Percentiles rank a stretch among this genome's conserved stretches.
These are phyloP conservation scores for Aspergillus transmontanensis DNA, from an alignment of 2,329 filamentous ascomycete species.

Conservation along the genomic window DNA sequence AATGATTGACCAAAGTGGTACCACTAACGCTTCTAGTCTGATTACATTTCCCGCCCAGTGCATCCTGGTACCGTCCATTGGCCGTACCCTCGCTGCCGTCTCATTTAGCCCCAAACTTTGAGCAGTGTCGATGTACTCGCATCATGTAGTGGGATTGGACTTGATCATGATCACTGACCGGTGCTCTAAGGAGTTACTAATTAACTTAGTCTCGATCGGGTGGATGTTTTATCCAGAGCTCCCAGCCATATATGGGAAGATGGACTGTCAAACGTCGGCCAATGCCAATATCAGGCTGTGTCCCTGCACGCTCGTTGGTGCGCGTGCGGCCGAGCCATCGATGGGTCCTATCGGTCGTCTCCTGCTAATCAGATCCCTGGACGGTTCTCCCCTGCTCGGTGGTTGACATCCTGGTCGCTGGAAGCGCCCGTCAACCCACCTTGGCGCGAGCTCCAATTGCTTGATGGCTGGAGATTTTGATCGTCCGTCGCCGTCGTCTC, in stretches of 20 bases:
- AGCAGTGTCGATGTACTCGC: neutral
- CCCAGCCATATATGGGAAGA: slow-evolving; percentile 1
- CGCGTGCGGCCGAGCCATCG: slow-evolving; percentile 28
- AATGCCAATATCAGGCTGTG: slow-evolving; percentile 17
- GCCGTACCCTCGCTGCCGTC: slow-evolving; percentile 5
- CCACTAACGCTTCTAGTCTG: neutral
- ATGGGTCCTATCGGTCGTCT: slow-evolving; percentile 30
- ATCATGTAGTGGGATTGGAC: neutral
- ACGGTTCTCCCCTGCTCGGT: slow-evolving; percentile 13
- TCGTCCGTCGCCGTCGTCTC: slow-evolving; percentile 31
- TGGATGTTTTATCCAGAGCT: neutral
- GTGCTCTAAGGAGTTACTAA: neutral
- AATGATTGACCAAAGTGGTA: neutral
- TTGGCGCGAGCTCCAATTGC: slow-evolving; percentile 35
- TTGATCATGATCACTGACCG: neutral
- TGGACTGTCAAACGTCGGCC: slow-evolving; percentile 4
- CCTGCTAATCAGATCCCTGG: slow-evolving; percentile 34
- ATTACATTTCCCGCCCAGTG: neutral
- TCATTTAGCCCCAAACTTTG: slow-evolving; percentile 4
- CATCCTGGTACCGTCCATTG: neutral
- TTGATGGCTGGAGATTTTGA: slow-evolving; percentile 34
- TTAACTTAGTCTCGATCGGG: neutral
- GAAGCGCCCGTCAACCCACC: slow-evolving; percentile 31
- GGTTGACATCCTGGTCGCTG: slow-evolving; percentile 18
- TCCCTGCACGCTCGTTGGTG: slow-evolving; percentile 36